Conservation (phyloP, 1,139 yeast genomes). For the Pichia sp. region DNA sequence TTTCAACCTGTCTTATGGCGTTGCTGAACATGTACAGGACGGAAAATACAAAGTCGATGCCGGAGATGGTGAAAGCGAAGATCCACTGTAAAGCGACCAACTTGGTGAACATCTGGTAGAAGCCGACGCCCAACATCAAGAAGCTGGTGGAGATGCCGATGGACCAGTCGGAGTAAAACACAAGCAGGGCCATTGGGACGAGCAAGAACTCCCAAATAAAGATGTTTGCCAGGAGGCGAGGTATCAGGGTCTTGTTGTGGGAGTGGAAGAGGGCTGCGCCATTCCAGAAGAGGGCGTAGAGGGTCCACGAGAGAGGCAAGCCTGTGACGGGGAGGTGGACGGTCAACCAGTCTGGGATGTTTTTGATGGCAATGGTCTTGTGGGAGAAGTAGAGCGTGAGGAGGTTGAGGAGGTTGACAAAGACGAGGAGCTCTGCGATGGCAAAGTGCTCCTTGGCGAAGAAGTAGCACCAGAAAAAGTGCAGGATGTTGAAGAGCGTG, state of each 20-base stretch:
- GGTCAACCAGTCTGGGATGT: conserved; percentile 48
- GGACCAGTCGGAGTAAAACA: conserved; percentile 67
- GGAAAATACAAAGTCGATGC: conserved; percentile 46
- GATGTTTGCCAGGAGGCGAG: conserved; percentile 68
- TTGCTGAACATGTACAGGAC: conserved; percentile 40
- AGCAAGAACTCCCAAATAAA: conserved; percentile 74
- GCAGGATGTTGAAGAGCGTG: conserved; percentile 53
- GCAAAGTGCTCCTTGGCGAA: conserved; percentile 51
- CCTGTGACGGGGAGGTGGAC: conserved; percentile 65
- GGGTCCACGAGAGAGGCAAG: conserved; percentile 68
- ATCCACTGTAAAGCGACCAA: conserved; percentile 80
- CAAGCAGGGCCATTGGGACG: conserved; percentile 55
- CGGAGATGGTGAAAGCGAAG: conserved; percentile 66
- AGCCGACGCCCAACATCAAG: conserved; percentile 59
- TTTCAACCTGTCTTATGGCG: conserved; percentile 20
- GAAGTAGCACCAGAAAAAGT: conserved; percentile 61
- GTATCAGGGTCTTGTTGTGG: conserved; percentile 44
- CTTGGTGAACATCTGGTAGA: conserved; percentile 65
- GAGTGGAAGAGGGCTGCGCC: conserved; percentile 69
- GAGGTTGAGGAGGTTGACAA: conserved; percentile 54
- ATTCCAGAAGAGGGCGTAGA: conserved; percentile 74
- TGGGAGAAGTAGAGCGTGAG: conserved; percentile 53
- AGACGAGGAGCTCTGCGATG: conserved; percentile 52
- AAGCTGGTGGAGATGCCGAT: conserved; percentile 56
- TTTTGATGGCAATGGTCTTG: conserved; percentile 54